Base-by-base conservation (phyloP, 2,329 filamentous ascomycete genomes). In the Zymoseptoria crescenta region DNA sequence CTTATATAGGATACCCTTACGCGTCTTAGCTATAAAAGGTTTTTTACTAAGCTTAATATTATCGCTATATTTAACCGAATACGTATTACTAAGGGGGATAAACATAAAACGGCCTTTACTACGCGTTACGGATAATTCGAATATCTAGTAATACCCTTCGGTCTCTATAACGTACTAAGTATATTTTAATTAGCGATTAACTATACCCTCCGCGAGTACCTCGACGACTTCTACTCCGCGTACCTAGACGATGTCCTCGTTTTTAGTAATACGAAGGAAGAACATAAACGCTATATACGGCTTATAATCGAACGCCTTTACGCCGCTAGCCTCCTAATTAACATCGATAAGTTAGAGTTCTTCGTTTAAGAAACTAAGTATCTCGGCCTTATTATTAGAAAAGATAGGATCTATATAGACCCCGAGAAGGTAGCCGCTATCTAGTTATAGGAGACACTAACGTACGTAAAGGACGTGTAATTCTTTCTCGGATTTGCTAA, bases 161-260 rank as follows among this genome's bases (percentile, higher is more conserved):
- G n/a, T 8, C 56, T 19, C n/a, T n/a, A n/a, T n/a, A n/a, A n/a
- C n/a, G n/a, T n/a, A n/a, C n/a, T n/a, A n/a, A n/a, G n/a, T n/a
- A 51, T 52, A 1, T 63, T 58, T n/a, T 55, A 64, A 24, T n/a
- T n/a, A 16, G 52, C 35, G 19, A 63, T 61, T 45, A 72, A 74
- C 52, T 54, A 60, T 24, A 56, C 59, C 1, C 59, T 73, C 8
- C 13, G 52, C 3, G 50, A 61, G 3, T 63, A 57, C 24, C 56
- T 72, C 0, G 62, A 73, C 52, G 20, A 61, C 6, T 68, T 69
- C 58, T 52, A 20, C 45, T 56, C 56, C 13, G 63, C 59, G 8
- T 69, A 70, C 51, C 49, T 70, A 1, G 60, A 70, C 49, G 58
- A 70, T 51, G 60, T 70, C 7, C 55, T 70, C 4, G 63, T 70